Percentiles rank a stretch among this genome's conserved stretches.
phyloP scores from a whole-genome alignment of 306 rosid genomes.

The Alnus glutinosa region DNA sequence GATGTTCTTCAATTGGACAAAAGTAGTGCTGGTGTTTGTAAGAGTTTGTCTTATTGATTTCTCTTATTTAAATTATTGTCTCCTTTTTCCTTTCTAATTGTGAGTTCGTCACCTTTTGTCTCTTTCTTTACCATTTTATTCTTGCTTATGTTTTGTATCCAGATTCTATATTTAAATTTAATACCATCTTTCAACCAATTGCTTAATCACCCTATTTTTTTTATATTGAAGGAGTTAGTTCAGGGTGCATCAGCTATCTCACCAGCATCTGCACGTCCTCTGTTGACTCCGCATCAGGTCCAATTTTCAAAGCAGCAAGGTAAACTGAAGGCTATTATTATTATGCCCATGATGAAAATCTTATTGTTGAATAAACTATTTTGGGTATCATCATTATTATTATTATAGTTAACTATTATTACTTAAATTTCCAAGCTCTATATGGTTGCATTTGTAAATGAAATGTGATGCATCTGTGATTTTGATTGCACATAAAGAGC shows the following conservation, averaged over 20 bases:
- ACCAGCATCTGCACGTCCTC: conserved; percentile 56
- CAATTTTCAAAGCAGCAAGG: conserved; percentile 87
- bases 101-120: not conserved
- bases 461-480: not conserved
- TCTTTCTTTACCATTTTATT: conserved; percentile 9
- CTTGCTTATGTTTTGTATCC: not conserved
- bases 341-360: conserved; percentile 12
- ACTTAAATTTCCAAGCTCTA: not conserved
- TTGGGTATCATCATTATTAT: not conserved
- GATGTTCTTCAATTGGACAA: conserved; percentile 16
- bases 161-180: conserved; percentile 6
- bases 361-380: not conserved
- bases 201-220: conserved; percentile 19
- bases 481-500: not conserved
- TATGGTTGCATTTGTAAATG: not conserved
- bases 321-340: conserved; percentile 12
- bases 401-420: not conserved
- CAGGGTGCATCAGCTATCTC: conserved; percentile 61
- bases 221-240: conserved; percentile 65
- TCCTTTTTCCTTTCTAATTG: not conserved
- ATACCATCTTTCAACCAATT: conserved; percentile 14
- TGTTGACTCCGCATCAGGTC: conserved; percentile 52
- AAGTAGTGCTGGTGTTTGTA: not conserved
- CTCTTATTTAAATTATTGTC: not conserved
- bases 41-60: not conserved